Evolutionary conservation across 306 rosid genomes (phyloP).

Genomic region (Prosopis cineraria): DNA sequence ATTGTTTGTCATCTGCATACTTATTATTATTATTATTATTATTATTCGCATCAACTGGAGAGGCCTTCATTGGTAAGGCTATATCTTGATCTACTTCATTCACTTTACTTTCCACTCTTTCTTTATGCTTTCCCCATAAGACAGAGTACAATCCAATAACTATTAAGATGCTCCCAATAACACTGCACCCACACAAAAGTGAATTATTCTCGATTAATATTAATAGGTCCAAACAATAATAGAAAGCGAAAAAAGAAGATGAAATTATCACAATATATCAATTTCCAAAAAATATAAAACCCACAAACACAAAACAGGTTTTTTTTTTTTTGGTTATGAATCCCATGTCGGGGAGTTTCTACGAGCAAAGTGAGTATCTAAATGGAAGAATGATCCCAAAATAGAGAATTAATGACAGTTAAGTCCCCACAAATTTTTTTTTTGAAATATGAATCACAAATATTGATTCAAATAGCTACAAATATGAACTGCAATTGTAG

Average conservation of each 20-base stretch:
- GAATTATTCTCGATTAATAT: neutral
- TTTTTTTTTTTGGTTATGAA: too few species aligned
- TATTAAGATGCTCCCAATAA: constrained; percentile 62
- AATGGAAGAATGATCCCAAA: too few species aligned
- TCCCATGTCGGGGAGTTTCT: too few species aligned
- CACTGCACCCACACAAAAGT: constrained; percentile 44
- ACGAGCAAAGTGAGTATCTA: too few species aligned
- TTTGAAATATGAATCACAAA: too few species aligned
- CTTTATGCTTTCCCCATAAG: constrained; percentile 91
- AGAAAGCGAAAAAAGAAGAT: neutral
- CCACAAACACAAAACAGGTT: too few species aligned
- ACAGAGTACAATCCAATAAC: constrained; percentile 75
- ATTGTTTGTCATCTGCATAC: constrained; percentile 8
- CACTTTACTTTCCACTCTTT: constrained; percentile 44
- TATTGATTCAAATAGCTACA: too few species aligned
- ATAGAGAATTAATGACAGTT: too few species aligned
- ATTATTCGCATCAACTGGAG: constrained; percentile 31
- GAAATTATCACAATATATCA: too few species aligned
- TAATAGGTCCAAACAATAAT: neutral
- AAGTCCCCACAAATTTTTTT: too few species aligned
- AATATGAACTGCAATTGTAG: too few species aligned
- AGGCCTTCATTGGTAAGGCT: constrained; percentile 51
- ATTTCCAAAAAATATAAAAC: too few species aligned
- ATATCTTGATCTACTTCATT: constrained; percentile 41
- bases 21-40: neutral